Evolutionary conservation across 2,329 filamentous ascomycete species (phyloP), one percentile per base, ranked within the genome.

Genomic region (Colletotrichum sp.): DNA sequence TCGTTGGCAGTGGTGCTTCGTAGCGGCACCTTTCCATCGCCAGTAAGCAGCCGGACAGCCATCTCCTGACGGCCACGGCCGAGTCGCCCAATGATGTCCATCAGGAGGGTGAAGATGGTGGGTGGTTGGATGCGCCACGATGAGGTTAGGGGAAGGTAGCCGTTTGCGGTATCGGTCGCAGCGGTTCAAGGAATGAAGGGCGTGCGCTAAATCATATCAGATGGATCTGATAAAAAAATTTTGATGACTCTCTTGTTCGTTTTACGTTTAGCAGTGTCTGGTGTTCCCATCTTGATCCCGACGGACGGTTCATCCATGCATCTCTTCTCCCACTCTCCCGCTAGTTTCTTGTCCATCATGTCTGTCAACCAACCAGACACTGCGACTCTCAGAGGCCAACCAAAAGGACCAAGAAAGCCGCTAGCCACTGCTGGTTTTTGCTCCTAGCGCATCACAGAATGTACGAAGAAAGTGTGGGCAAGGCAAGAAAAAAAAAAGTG

Each of bases 171-270:
- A 73, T 75, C 69, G 73, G 58, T 69, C 34, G 73, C 43, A 48
- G 32, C 71, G 32, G 61, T 62, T 71, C 24, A 2, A 34, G 38
- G 62, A 61, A 36, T 48, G 34, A 61, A 55, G 26, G 56, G 63
- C 58, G n/a, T 14, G 26, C 73, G 58, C 73, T 69, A 73, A 48
- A 63, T 75, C 69, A 73, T 71, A 75, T 75, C 71, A 73, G 69
- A 75, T 75, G 73, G 73, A 75, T 75, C 73, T 75, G 73, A 75
- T 75, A 75, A 75, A 65, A 71, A 65, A 48, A n/a, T 32, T 71
- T 71, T 55, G 68, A 13, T 13, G 6, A 14, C 24, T 16, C 18
- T 32, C n/a, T 61, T 61, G 3, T 21, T 26, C 16, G 18, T 21
- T 48, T 36, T 21, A 26, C 28, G 30, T 61, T 36, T 34, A 61